Evolutionary conservation across 2,329 filamentous ascomycete species (phyloP).

Genomic region (Cladorrhinum sp.): DNA sequence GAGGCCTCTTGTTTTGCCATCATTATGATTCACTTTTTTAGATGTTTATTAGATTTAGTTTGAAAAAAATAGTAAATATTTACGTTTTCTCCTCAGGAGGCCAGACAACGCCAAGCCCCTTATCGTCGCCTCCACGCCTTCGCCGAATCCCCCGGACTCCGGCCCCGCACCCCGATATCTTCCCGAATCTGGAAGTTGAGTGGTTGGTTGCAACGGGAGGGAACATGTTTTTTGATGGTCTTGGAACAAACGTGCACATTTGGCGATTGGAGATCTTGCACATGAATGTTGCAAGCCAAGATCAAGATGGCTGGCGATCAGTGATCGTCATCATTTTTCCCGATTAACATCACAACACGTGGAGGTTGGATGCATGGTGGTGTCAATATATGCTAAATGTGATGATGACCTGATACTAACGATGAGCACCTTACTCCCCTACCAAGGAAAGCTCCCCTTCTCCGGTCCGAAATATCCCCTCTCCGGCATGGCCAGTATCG

Average conservation of each 20-base stretch:
- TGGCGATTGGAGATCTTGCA: too few species aligned
- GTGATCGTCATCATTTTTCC: too few species aligned
- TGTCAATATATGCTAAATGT: too few species aligned
- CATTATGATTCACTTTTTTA: background rate
- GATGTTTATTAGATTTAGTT: too few species aligned
- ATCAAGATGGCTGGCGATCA: too few species aligned
- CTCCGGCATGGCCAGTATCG: slow-evolving; percentile 31
- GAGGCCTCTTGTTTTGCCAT: background rate
- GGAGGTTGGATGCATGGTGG: too few species aligned
- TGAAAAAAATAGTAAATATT: background rate
- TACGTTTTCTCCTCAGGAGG: background rate
- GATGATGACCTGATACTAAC: background rate
- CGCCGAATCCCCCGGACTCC: background rate
- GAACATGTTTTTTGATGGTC: too few species aligned
- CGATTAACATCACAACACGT: too few species aligned
- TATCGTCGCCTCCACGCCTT: background rate
- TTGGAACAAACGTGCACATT: too few species aligned
- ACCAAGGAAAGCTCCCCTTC: slow-evolving; percentile 22
- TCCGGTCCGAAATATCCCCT: slow-evolving; percentile 36
- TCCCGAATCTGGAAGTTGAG: too few species aligned
- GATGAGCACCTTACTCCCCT: background rate
- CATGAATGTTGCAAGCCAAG: too few species aligned
- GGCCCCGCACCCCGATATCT: slow-evolving; percentile 7
- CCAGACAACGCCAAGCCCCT: slow-evolving; percentile 5
- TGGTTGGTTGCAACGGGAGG: too few species aligned